Conservation (phyloP, 495 filamentous ascomycete genomes). For the Corynascus novoguineensis region DNA sequence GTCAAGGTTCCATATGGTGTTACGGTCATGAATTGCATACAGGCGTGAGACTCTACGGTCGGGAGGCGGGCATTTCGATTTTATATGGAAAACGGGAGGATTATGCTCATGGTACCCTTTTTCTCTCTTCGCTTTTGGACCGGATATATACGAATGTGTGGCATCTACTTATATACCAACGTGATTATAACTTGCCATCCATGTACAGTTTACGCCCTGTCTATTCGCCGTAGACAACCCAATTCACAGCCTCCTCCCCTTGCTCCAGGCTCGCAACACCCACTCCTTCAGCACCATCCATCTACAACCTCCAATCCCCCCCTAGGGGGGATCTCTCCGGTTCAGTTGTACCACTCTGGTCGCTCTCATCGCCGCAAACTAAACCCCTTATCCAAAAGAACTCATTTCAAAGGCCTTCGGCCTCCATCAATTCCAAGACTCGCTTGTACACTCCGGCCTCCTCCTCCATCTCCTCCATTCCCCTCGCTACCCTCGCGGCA, state of each 20-base stretch:
- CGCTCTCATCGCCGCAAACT: neutral
- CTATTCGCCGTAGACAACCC: no score
- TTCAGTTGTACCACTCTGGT: no score
- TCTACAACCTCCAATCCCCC: no score
- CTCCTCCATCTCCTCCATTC: conserved; percentile 66
- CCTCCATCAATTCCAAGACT: conserved; percentile 35
- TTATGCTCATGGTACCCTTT: neutral
- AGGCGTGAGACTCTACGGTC: neutral
- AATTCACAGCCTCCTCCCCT: no score
- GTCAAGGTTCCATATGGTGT: neutral
- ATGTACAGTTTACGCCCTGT: no score
- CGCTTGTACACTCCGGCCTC: conserved; percentile 65
- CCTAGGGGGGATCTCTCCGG: no score
- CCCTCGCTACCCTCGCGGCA: conserved; percentile 60
- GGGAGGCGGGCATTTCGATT: neutral
- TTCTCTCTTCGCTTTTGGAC: no score
- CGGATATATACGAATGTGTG: neutral
- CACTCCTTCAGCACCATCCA: no score
- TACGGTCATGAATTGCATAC: neutral
- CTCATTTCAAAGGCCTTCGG: conserved; percentile 20
- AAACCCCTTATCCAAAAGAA: neutral
- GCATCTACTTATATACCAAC: neutral
- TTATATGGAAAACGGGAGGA: neutral
- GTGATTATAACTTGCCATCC: no score
- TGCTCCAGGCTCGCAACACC: no score